A percentile compares a stretch with the other conserved stretches of the same genome.
Conservation (phyloP, 75 land plant species). For the Pseudotsuga menziesii region DNA sequence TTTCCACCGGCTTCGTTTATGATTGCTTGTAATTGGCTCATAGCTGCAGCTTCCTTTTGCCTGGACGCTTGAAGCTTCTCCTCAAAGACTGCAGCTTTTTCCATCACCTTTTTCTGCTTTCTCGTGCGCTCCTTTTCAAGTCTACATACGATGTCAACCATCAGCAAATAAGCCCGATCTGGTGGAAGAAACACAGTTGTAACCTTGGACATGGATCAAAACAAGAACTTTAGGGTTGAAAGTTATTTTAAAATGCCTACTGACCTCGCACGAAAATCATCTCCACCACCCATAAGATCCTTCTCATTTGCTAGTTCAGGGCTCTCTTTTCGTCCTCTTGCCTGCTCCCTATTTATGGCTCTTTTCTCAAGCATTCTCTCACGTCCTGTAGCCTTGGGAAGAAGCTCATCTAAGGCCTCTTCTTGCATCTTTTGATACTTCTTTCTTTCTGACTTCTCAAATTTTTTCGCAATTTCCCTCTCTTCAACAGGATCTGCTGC, state of each 20-base stretch:
- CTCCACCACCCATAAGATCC: conserved; percentile 51
- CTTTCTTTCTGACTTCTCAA: conserved; percentile 33
- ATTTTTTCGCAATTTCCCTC: conserved; percentile 19
- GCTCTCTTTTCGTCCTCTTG: conserved; percentile 39
- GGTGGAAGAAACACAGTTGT: neutral
- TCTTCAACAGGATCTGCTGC: conserved; percentile 34
- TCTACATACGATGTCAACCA: conserved; percentile 18
- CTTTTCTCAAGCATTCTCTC: conserved; percentile 43
- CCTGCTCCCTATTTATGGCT: conserved; percentile 27
- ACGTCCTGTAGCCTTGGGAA: conserved; percentile 46
- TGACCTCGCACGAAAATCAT: conserved; percentile 39
- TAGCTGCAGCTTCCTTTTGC: conserved; percentile 40
- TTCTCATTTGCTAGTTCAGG: conserved; percentile 34
- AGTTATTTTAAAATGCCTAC: neutral
- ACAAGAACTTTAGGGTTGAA: too few relatives aligned
- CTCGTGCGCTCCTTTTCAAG: conserved; percentile 37
- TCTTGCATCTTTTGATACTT: conserved; percentile 40
- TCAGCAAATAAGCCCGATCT: neutral
- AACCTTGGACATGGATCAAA: neutral
- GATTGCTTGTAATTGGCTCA: conserved; percentile 39
- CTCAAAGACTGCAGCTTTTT: conserved; percentile 19
- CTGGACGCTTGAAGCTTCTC: conserved; percentile 36
- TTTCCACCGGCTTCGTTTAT: conserved; percentile 43
- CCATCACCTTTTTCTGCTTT: conserved; percentile 32
- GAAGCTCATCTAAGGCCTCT: conserved; percentile 34